These are phyloP conservation scores for Nidula niveotomentosa DNA, from an alignment of 1,284 basidiomycete genomes.

Conservation along the genomic window DNA sequence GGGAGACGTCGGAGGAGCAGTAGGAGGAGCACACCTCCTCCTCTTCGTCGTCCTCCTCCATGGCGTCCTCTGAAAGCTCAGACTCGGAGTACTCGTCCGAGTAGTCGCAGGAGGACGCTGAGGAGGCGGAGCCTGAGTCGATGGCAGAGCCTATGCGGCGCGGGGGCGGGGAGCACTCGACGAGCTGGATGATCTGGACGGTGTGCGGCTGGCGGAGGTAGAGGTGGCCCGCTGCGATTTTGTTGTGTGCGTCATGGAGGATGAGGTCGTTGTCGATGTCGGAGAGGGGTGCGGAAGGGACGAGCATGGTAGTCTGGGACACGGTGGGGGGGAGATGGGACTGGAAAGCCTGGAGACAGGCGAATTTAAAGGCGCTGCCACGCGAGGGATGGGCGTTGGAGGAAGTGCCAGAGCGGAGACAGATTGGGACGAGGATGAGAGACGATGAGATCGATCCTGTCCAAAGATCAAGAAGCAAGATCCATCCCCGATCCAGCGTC, in stretches of 20 bases:
- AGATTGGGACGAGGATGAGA: not conserved
- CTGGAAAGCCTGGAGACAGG: constrained; percentile 1
- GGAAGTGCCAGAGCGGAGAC: not conserved
- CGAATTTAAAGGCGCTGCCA: not conserved
- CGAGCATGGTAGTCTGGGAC: constrained; percentile 4
- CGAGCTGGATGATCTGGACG: constrained; percentile 72
- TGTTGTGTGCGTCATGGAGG: constrained; percentile 28
- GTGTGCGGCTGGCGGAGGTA: constrained; percentile 52
- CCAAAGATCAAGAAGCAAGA: constrained; percentile 11
- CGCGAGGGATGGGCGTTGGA: constrained; percentile 3
- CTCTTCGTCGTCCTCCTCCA: constrained; percentile 27
- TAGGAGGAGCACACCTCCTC: constrained; percentile 55
- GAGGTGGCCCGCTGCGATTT: constrained; percentile 37
- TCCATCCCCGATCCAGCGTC: constrained; percentile 6
- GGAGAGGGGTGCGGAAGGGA: constrained; percentile 18
- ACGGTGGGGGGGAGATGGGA: constrained; percentile 8
- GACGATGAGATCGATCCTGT: constrained; percentile 16
- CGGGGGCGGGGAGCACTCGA: constrained; percentile 62
- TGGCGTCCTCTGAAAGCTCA: constrained; percentile 12
- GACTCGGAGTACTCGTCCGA: constrained; percentile 26
- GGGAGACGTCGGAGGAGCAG: constrained; percentile 57
- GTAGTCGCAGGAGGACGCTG: constrained; percentile 31
- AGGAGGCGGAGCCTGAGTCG: constrained; percentile 32
- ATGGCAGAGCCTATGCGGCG: constrained; percentile 43
- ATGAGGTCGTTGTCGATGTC: constrained; percentile 14